phyloP scores from a whole-genome alignment of 2,329 filamentous ascomycete genomes.

The Neobulgaria alba region DNA sequence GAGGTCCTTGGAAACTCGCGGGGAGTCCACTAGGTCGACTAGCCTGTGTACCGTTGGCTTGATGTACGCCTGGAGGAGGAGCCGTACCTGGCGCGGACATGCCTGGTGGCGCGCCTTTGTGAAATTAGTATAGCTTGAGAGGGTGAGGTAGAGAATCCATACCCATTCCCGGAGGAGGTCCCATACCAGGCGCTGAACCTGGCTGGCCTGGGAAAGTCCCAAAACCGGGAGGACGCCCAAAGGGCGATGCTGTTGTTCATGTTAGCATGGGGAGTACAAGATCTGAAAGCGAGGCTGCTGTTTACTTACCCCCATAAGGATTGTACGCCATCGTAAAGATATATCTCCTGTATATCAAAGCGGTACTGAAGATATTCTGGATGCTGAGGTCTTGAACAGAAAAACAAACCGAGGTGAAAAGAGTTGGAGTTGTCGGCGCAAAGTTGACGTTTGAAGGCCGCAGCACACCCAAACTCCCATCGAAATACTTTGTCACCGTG shows the following conservation, averaged over 20 bases:
- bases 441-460: neutral
- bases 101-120: slow-evolving; percentile 66
- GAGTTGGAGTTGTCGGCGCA: slow-evolving; percentile 7
- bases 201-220: slow-evolving; percentile 56
- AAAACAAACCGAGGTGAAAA: neutral
- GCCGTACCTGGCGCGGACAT: slow-evolving; percentile 76
- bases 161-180: slow-evolving; percentile 61
- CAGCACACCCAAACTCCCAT: neutral
- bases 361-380: too few species aligned
- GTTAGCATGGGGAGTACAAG: slow-evolving; percentile 9
- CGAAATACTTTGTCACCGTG: slow-evolving; percentile 6
- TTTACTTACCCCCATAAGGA: slow-evolving; percentile 28
- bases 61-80: slow-evolving; percentile 69
- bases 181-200: slow-evolving; percentile 56
- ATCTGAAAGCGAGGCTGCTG: neutral
- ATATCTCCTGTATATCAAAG: too few species aligned
- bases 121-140: slow-evolving; percentile 11
- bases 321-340: slow-evolving; percentile 27
- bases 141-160: slow-evolving; percentile 29
- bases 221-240: slow-evolving; percentile 68
- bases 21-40: slow-evolving; percentile 75
- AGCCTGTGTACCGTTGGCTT: slow-evolving; percentile 63
- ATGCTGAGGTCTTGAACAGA: neutral
- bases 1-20: slow-evolving; percentile 75
- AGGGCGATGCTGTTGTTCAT: slow-evolving; percentile 34